These are phyloP conservation scores for Chlorella sp. DNA, from an alignment of 139 green algal genomes.

Conservation along the genomic window DNA sequence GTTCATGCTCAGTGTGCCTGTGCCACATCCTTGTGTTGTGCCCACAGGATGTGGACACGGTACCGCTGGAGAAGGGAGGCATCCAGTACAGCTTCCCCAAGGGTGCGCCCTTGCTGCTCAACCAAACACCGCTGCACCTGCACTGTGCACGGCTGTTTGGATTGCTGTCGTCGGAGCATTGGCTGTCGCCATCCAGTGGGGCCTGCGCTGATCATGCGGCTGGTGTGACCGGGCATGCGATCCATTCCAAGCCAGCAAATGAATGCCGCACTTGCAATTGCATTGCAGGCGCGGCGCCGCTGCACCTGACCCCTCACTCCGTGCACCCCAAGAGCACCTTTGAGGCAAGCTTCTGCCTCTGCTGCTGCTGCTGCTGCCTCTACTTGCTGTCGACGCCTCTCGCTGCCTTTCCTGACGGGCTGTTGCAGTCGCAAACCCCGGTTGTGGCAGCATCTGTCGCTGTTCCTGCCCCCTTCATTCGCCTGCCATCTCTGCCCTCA, in stretches of 20 bases:
- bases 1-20: no score
- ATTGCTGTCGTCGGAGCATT: no score
- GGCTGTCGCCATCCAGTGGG: no score
- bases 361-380: background rate
- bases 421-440: no score
- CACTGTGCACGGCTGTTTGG: background rate
- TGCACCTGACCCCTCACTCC: constrained; percentile 38
- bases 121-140: constrained; percentile 33
- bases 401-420: no score
- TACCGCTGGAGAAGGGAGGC: constrained; percentile 30
- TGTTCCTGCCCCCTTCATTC: background rate
- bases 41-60: constrained; percentile 51
- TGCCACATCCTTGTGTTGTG: no score
- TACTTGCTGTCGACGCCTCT: background rate
- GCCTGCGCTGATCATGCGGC: no score
- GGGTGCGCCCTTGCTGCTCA: constrained; percentile 10
- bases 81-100: constrained; percentile 44
- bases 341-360: constrained; percentile 11
- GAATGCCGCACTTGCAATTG: no score
- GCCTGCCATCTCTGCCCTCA: background rate
- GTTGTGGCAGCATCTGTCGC: no score
- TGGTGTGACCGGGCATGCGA: no score
- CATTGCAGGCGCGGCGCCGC: constrained; percentile 14
- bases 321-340: constrained; percentile 48
- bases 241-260: no score